phyloP scores from a whole-genome alignment of 306 rosid genomes.

The Citrullus colocynthis region DNA sequence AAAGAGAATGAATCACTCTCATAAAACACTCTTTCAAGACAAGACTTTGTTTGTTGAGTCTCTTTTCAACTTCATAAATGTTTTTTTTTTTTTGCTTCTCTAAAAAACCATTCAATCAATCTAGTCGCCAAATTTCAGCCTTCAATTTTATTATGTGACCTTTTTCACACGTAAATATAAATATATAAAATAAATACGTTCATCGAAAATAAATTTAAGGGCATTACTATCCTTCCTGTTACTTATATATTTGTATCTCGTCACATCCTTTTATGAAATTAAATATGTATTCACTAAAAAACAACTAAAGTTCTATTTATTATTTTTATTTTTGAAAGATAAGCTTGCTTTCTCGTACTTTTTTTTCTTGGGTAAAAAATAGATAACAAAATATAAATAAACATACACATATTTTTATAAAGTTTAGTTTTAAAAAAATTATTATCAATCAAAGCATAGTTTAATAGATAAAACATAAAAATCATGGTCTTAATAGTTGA shows the following conservation, averaged over 20 bases:
- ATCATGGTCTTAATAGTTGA: not conserved
- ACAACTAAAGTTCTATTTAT: too few species aligned
- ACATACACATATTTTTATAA: too few species aligned
- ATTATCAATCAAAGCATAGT: too few species aligned
- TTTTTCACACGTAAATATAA: conserved; percentile 1
- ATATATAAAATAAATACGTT: not conserved
- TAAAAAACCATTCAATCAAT: not conserved
- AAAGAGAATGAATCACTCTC: conserved; percentile 4
- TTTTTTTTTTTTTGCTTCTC: not conserved
- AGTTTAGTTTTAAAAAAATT: too few species aligned
- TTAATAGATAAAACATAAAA: too few species aligned
- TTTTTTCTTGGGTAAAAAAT: too few species aligned
- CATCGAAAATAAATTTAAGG: not conserved
- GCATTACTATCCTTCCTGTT: not conserved
- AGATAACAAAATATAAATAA: too few species aligned
- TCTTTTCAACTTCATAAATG: conserved; percentile 1
- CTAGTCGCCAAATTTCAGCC: conserved; percentile 9
- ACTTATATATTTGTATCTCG: not conserved
- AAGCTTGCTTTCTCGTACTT: too few species aligned
- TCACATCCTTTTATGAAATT: not conserved
- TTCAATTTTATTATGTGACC: not conserved
- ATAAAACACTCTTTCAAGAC: conserved; percentile 1
- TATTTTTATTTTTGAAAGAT: too few species aligned
- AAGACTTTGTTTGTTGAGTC: conserved; percentile 6
- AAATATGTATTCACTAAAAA: too few species aligned